Evolutionary conservation across 306 rosid genomes (phyloP), one percentile per base, ranked within the genome.

Genomic region (Prunus armeniaca): DNA sequence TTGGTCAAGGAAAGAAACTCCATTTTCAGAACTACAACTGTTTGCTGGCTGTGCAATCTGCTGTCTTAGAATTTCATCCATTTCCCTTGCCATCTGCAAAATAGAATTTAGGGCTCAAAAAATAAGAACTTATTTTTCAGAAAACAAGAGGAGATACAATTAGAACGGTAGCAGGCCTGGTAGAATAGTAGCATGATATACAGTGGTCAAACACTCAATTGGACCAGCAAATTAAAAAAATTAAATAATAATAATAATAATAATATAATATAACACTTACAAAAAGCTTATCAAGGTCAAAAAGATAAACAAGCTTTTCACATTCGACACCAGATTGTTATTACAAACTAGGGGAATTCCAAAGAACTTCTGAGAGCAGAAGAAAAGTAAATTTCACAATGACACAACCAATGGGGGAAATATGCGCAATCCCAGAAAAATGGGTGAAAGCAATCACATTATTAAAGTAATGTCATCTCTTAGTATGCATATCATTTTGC

Each of bases 41-140:
- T 85, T 85, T 62, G 98, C 98, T 65, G 91, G 96, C 85, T 90
- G 89, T 8, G 91, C 86, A 86, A 63, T 76, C 86, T 82, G 86
- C 83, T 87, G 96, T 68, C 93, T 87, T 63, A 89, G 71, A 58
- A 89, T 86, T 81, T 88, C 98, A 82, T 91, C 97, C 93, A 95
- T 86, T 87, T 95, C 98, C 77, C 98, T 86, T 22, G 82, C 96
- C 95, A 92, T 95, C 98, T 92, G 92, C 84, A 80, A 10, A 22
- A 64, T 25, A 27, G 76, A 80, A 85, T 73, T 81, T 30, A 27
- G 22, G 74, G 24, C 22, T 54, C 68, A 43, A 50, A 62, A 15
- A 12, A 45, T 6, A 54, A 64, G 24, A 24, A 65, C 47, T 34
- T 6, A 47, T 28, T 6, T n/a, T 12, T 12, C 15, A 32, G 12